Evolutionary conservation across 2,329 filamentous ascomycete genomes (phyloP).

Genomic region (Dactylellina parvicollis): DNA sequence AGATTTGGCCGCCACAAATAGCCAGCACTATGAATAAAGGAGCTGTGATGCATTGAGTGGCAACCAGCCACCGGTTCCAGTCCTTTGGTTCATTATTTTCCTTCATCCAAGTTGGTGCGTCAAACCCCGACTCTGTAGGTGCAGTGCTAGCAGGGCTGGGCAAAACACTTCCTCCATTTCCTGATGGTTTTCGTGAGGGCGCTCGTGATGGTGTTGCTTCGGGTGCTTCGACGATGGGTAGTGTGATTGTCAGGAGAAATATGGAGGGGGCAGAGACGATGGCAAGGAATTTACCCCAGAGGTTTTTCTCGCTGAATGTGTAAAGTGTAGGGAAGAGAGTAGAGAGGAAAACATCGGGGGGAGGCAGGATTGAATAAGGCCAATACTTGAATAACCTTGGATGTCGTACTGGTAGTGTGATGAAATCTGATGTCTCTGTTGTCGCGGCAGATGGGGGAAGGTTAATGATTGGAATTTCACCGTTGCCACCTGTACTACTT

Average conservation of each 20-base stretch:
- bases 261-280: conserved; percentile 88
- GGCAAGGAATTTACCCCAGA: conserved; percentile 85
- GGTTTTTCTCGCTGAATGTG: conserved; percentile 80
- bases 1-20: conserved; percentile 71
- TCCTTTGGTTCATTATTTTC: conserved; percentile 64
- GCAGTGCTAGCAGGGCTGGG: conserved; percentile 63
- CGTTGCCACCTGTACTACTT: conserved; percentile 15
- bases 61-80: conserved; percentile 93
- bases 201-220: conserved; percentile 55
- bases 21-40: conserved; percentile 84
- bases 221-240: conserved; percentile 85
- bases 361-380: conserved; percentile 78
- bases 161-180: conserved; percentile 60
- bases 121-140: conserved; percentile 65
- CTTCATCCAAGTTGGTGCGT: conserved; percentile 62
- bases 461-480: conserved; percentile 42
- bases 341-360: conserved; percentile 74
- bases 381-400: conserved; percentile 77
- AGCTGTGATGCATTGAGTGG: conserved; percentile 84
- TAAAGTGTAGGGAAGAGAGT: conserved; percentile 89
- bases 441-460: conserved; percentile 41
- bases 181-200: conserved; percentile 42
- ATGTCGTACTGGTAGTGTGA: conserved; percentile 35
- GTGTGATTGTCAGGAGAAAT: conserved; percentile 85
- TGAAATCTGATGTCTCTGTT: conserved; percentile 36